phyloP scores from a whole-genome alignment of 2,329 filamentous ascomycete genomes.

The Ilyonectria sp. region DNA sequence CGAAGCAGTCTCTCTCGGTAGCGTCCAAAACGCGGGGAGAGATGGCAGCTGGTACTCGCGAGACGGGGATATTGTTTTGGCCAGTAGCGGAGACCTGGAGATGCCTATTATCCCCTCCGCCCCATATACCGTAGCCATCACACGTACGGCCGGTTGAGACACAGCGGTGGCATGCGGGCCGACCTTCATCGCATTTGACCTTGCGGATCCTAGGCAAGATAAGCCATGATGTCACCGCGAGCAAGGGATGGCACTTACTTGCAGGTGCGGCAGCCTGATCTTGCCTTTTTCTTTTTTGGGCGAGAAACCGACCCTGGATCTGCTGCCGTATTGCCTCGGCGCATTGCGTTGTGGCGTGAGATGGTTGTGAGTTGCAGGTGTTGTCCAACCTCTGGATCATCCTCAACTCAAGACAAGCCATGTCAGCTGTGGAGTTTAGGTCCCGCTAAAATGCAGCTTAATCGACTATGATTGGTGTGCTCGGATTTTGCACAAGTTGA shows the following conservation, averaged over 20 bases:
- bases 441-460: not conserved
- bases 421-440: no score
- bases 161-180: slow-evolving; percentile 14
- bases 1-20: slow-evolving; percentile 38
- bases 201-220: slow-evolving; percentile 17
- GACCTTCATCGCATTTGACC: slow-evolving; percentile 21
- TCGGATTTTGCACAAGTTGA: slow-evolving; percentile 30
- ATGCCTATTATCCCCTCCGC: not conserved
- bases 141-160: slow-evolving; percentile 15
- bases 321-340: not conserved
- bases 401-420: no score
- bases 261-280: slow-evolving; percentile 46
- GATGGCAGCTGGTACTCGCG: not conserved
- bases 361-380: not conserved
- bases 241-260: slow-evolving; percentile 33
- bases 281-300: slow-evolving; percentile 34
- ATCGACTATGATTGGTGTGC: slow-evolving; percentile 29
- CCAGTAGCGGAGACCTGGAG: not conserved
- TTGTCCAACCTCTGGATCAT: not conserved
- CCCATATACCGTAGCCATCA: slow-evolving; percentile 27
- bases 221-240: not conserved
- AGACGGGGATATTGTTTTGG: not conserved
- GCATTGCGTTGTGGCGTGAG: not conserved
- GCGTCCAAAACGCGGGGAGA: slow-evolving; percentile 22
- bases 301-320: not conserved